Percentiles rank a stretch among this genome's conserved stretches.
Evolutionary conservation across 306 rosid genomes (phyloP).

Genomic region (Begonia loranthoides): DNA sequence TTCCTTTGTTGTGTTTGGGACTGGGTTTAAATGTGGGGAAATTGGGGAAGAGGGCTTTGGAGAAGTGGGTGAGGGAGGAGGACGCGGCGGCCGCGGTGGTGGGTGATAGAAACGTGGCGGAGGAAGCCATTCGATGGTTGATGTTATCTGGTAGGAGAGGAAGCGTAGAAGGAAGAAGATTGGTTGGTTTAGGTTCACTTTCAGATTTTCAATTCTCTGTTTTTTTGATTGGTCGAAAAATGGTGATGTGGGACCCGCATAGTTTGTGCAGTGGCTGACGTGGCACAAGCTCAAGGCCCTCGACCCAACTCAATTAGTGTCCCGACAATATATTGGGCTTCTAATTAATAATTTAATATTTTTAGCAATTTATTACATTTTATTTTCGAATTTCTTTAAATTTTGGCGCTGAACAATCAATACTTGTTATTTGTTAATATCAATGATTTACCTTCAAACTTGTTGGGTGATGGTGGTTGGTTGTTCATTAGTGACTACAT

Average conservation of each 20-base stretch:
- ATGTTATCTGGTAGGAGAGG: constrained; percentile 23
- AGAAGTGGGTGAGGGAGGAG: constrained; percentile 11
- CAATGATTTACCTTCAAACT: no score
- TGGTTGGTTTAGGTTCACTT: constrained; percentile 5
- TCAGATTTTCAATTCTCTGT: constrained; percentile 1
- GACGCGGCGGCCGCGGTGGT: constrained; percentile 17
- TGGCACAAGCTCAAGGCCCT: no score
- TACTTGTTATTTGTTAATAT: no score
- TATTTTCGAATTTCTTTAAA: no score
- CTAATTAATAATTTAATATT: no score
- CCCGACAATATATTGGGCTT: no score
- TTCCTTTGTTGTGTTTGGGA: constrained; percentile 15
- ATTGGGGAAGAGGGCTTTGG: constrained; percentile 9
- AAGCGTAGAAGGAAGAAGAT: not conserved
- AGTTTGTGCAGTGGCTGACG: not conserved
- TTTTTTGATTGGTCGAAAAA: constrained; percentile 16
- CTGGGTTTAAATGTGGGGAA: constrained; percentile 10
- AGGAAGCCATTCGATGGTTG: constrained; percentile 39
- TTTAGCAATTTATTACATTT: no score
- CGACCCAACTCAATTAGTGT: no score
- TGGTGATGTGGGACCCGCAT: constrained; percentile 4
- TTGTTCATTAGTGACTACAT: no score
- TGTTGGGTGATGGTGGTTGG: no score
- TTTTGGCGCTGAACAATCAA: no score
- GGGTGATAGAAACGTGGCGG: constrained; percentile 37